Conservation (phyloP, 1,284 basidiomycete species). For the Coniferiporia sulphurascens region DNA sequence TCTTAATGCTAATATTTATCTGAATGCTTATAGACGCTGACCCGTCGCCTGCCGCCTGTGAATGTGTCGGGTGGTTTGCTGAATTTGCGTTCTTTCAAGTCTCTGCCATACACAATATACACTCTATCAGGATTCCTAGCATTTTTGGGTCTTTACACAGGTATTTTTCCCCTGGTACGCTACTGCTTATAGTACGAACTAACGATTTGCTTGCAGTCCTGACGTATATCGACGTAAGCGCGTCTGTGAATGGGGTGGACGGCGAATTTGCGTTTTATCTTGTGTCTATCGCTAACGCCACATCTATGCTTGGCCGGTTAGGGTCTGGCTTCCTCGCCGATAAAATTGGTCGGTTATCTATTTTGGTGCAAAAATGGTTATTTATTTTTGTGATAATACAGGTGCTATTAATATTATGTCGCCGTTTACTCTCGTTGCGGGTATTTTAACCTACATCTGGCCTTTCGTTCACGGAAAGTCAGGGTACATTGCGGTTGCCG, state of each 20-base stretch:
- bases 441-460: slow-evolving; percentile 29
- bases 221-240: slow-evolving; percentile 45
- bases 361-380: background rate
- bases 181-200: too few relatives aligned
- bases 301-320: slow-evolving; percentile 39
- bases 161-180: slow-evolving; percentile 2
- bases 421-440: slow-evolving; percentile 28
- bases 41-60: slow-evolving; percentile 26
- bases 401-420: slow-evolving; percentile 27
- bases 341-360: slow-evolving; percentile 30
- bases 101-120: slow-evolving; percentile 25
- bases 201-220: slow-evolving; percentile 29
- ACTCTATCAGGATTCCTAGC: slow-evolving; percentile 22
- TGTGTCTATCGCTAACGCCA: slow-evolving; percentile 45
- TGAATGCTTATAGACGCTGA: slow-evolving; percentile 20
- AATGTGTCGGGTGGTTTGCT: slow-evolving; percentile 26
- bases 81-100: slow-evolving; percentile 26
- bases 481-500: slow-evolving; percentile 24
- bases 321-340: slow-evolving; percentile 37
- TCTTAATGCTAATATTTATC: background rate
- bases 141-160: slow-evolving; percentile 29
- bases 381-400: background rate
- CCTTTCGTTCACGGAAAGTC: slow-evolving; percentile 26
- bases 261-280: slow-evolving; percentile 46
- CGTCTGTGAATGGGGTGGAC: slow-evolving; percentile 35